Conservation (phyloP, 441 rosid species). For the Populus trichocarpa region DNA sequence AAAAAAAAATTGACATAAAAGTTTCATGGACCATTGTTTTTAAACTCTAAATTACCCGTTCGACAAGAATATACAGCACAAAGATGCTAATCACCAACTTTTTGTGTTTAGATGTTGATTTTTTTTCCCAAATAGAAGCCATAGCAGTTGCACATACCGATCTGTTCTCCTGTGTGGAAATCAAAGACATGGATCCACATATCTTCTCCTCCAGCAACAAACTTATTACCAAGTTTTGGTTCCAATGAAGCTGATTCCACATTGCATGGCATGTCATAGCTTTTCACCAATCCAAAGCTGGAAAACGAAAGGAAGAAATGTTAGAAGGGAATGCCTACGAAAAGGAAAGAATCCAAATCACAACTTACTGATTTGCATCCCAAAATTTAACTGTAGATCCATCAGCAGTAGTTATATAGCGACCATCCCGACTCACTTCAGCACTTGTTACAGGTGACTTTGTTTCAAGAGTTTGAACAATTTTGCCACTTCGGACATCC, state of each 20-base stretch:
- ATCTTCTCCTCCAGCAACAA: slow-evolving; percentile 85
- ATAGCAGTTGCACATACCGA: slow-evolving; percentile 44
- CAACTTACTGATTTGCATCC: slow-evolving; percentile 92
- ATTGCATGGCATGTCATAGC: slow-evolving; percentile 79
- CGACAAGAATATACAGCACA: background rate
- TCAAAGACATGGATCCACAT: slow-evolving; percentile 72
- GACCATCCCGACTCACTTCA: slow-evolving; percentile 91
- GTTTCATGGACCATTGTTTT: background rate
- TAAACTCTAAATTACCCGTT: background rate
- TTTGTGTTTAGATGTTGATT: background rate
- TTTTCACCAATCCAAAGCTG: slow-evolving; percentile 66
- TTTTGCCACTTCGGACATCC: slow-evolving; percentile 82
- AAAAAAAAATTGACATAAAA: background rate
- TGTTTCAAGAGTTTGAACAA: slow-evolving; percentile 82
- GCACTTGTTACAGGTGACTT: slow-evolving; percentile 85
- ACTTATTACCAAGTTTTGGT: slow-evolving; percentile 78
- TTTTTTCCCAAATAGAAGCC: background rate
- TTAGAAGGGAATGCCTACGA: background rate
- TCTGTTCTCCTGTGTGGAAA: slow-evolving; percentile 88
- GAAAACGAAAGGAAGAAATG: background rate
- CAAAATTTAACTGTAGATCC: slow-evolving; percentile 89
- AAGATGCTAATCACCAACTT: background rate
- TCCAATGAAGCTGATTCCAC: slow-evolving; percentile 93
- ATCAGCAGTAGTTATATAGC: slow-evolving; percentile 85
- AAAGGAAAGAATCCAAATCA: background rate